Conservation (phyloP, 2,329 filamentous ascomycete genomes). For the Fusarium sp. region DNA sequence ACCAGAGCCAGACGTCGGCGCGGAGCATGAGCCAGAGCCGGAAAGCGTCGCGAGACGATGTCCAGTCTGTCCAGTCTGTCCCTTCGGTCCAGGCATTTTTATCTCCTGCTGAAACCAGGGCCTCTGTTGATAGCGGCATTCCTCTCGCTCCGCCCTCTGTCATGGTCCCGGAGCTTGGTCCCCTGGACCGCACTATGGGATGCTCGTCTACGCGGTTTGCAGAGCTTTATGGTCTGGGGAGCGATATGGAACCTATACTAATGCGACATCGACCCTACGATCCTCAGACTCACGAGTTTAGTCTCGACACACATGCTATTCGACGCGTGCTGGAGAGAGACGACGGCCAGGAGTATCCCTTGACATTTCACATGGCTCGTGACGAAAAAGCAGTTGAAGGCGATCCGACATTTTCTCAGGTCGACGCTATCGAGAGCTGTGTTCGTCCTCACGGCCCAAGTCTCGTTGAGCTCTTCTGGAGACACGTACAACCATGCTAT, state of each 20-base stretch:
- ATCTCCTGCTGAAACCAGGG: conserved; percentile 40
- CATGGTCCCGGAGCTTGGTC: conserved; percentile 25
- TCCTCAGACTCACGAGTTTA: conserved; percentile 48
- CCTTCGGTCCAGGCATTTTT: conserved; percentile 39
- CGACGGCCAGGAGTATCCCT: conserved; percentile 44
- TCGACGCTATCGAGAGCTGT: conserved; percentile 63
- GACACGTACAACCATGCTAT: conserved; percentile 63
- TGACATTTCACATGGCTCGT: conserved; percentile 47
- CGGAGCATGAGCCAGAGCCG: conserved; percentile 28
- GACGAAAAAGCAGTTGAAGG: conserved; percentile 44
- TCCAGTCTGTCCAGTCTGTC: conserved; percentile 34
- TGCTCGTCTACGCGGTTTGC: conserved; percentile 40
- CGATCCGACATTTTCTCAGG: conserved; percentile 37
- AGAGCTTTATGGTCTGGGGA: conserved; percentile 47
- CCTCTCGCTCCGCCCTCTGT: conserved; percentile 27
- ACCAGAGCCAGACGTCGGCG: conserved; percentile 18
- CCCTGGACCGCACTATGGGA: conserved; percentile 39
- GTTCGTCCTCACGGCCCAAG: conserved; percentile 67
- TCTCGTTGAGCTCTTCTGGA: conserved; percentile 70
- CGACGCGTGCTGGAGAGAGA: conserved; percentile 63
- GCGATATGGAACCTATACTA: conserved; percentile 48
- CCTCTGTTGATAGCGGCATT: conserved; percentile 36
- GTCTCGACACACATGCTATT: conserved; percentile 70
- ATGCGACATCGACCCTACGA: conserved; percentile 62
- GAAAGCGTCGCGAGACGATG: conserved; percentile 40